Percentiles rank a stretch among this genome's conserved stretches.
These are phyloP conservation scores for Secale cereale DNA, from an alignment of 176 grass and related monocot species.

Conservation along the genomic window DNA sequence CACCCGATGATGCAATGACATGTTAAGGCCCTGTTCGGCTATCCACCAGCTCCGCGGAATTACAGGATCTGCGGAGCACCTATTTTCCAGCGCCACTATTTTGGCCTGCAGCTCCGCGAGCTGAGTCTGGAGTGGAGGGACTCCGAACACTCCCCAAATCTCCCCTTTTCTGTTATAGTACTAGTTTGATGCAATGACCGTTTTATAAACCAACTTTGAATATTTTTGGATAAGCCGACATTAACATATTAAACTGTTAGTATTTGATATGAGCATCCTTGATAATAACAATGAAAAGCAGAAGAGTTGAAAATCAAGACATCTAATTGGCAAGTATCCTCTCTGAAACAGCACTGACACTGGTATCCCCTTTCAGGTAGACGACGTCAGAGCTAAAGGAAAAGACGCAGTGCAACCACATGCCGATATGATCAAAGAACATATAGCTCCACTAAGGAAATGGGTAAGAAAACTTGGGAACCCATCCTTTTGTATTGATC, in stretches of 20 bases:
- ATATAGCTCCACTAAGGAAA: constrained; percentile 64
- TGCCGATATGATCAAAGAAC: constrained; percentile 71
- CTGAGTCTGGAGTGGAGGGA: too few species aligned
- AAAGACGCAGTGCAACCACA: constrained; percentile 59
- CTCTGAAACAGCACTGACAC: not conserved
- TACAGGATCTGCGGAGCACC: too few species aligned
- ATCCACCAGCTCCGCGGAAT: too few species aligned
- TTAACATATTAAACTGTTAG: not conserved
- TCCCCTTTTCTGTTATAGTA: too few species aligned
- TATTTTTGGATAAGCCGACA: not conserved
- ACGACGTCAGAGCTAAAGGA: constrained; percentile 67
- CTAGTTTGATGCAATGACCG: too few species aligned
- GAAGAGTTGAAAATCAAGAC: not conserved
- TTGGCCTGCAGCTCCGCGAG: too few species aligned
- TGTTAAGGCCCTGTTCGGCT: too few species aligned
- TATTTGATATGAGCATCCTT: not conserved
- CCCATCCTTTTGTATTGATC: not conserved
- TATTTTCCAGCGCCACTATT: too few species aligned
- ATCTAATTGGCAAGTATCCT: not conserved
- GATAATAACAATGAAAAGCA: not conserved
- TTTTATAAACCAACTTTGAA: not conserved
- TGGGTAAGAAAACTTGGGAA: constrained; percentile 49
- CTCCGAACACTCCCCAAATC: too few species aligned
- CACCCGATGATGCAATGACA: not conserved
- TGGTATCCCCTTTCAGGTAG: constrained; percentile 40